A percentile compares a stretch with the other conserved stretches of the same genome.
Evolutionary conservation across 225 moss, liverwort and hornwort species (phyloP).

Genomic region (Antitrichia curtipendula): DNA sequence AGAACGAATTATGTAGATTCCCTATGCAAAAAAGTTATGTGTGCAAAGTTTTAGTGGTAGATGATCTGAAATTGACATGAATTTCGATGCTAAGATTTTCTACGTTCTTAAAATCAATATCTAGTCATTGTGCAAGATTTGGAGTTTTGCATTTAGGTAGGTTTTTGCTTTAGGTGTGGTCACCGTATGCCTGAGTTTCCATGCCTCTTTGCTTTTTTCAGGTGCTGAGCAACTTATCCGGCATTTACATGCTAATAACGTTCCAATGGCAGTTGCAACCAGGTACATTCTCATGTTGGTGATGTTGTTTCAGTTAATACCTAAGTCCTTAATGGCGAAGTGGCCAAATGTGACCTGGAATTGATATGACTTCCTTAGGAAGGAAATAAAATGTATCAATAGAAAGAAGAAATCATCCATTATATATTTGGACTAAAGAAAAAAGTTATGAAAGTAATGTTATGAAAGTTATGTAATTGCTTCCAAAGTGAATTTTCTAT

Average conservation of each 20-base stretch:
- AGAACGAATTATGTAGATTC: background rate
- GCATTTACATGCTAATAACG: slow-evolving; percentile 59
- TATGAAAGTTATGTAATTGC: background rate
- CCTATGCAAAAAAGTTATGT: background rate
- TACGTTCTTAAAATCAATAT: background rate
- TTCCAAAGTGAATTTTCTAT: background rate
- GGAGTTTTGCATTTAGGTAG: background rate
- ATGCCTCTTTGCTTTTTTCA: slow-evolving; percentile 7
- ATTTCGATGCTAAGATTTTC: background rate
- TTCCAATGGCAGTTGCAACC: slow-evolving; percentile 93
- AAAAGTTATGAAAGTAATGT: background rate
- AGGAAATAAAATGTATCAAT: background rate
- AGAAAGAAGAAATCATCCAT: background rate
- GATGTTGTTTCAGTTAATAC: background rate
- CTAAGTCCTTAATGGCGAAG: background rate
- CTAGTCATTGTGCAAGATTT: background rate
- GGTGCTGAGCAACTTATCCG: slow-evolving; percentile 77
- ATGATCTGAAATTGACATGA: background rate
- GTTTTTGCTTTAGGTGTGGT: background rate
- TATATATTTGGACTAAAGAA: background rate
- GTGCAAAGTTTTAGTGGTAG: background rate
- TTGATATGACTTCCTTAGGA: background rate
- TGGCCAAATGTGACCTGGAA: background rate
- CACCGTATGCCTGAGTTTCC: background rate
- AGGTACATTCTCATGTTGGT: slow-evolving; percentile 34